phyloP scores from a whole-genome alignment of 768 basidiomycete species.

The Russula brevipes region DNA sequence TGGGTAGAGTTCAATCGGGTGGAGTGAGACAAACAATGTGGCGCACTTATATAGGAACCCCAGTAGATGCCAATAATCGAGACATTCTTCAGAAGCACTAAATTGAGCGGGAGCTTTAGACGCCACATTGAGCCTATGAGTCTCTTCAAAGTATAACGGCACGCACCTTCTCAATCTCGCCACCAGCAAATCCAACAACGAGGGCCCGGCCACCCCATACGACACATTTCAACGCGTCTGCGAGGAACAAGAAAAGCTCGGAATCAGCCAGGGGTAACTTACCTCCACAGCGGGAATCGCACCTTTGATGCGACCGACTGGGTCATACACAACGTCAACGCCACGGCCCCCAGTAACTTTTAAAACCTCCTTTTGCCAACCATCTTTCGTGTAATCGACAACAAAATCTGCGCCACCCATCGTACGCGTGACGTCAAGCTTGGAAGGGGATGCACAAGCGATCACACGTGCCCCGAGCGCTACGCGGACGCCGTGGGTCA shows the following conservation, averaged over 20 bases:
- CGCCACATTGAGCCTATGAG: neutral
- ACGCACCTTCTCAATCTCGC: slow-evolving; percentile 73
- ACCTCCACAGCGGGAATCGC: slow-evolving; percentile 13
- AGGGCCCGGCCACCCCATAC: slow-evolving; percentile 91
- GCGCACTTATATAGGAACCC: neutral
- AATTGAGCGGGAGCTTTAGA: slow-evolving; percentile 70
- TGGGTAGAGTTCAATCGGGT: neutral
- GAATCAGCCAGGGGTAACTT: neutral
- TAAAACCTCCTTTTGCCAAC: slow-evolving; percentile 90
- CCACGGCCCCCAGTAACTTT: slow-evolving; percentile 79
- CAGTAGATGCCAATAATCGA: slow-evolving; percentile 9
- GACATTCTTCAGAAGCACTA: slow-evolving; percentile 31
- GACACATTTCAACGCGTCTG: slow-evolving; percentile 86
- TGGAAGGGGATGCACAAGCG: slow-evolving; percentile 77
- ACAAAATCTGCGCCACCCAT: slow-evolving; percentile 79
- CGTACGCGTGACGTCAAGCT: slow-evolving; percentile 71
- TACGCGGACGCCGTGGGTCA: slow-evolving; percentile 29
- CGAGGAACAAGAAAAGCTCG: slow-evolving; percentile 17
- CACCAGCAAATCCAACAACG: slow-evolving; percentile 91
- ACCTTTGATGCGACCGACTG: slow-evolving; percentile 75
- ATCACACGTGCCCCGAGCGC: slow-evolving; percentile 92
- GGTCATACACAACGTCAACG: slow-evolving; percentile 83
- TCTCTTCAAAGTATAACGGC: neutral
- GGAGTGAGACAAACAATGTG: neutral
- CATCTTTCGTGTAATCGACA: slow-evolving; percentile 69